Conservation (phyloP, 2,329 filamentous ascomycete species). For the Aureobasidium sp. region DNA sequence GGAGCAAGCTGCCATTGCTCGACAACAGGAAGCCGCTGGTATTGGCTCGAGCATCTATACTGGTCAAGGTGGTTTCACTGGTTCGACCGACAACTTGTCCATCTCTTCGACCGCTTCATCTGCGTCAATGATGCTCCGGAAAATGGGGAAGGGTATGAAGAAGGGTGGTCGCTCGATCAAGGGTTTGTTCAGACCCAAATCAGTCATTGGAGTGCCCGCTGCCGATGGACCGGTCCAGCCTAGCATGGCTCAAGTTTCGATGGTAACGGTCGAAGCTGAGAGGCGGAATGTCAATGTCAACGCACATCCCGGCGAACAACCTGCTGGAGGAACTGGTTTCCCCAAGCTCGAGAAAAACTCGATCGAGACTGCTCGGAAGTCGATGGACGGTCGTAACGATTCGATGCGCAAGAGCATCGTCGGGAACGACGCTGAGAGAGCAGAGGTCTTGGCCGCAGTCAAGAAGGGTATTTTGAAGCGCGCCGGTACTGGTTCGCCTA, state of each 20-base stretch:
- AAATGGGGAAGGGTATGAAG: constrained; percentile 99
- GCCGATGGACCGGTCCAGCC: constrained; percentile 56
- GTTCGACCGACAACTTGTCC: constrained; percentile 90
- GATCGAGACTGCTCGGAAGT: constrained; percentile 51
- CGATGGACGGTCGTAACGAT: constrained; percentile 47
- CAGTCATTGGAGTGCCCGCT: constrained; percentile 66
- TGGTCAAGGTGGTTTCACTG: constrained; percentile 72
- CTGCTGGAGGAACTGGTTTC: constrained; percentile 67
- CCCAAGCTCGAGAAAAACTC: constrained; percentile 79
- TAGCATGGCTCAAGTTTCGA: constrained; percentile 78
- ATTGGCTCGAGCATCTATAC: constrained; percentile 92
- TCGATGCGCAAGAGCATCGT: constrained; percentile 73
- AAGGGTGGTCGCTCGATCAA: constrained; percentile 84
- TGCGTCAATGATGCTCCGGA: constrained; percentile 87
- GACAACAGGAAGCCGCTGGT: constrained; percentile 84
- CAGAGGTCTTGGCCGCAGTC: constrained; percentile 83
- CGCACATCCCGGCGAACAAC: constrained; percentile 56
- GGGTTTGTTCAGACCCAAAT: constrained; percentile 91
- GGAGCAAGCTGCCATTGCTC: constrained; percentile 84
- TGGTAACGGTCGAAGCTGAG: constrained; percentile 93
- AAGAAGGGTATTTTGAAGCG: constrained; percentile 95
- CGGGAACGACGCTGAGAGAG: constrained; percentile 80
- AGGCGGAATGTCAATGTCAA: constrained; percentile 75
- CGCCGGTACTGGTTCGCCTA: constrained; percentile 53
- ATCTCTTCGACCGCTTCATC: constrained; percentile 86